These are phyloP conservation scores for Paecilomyces niveus DNA, from an alignment of 2,329 filamentous ascomycete genomes.

Conservation along the genomic window DNA sequence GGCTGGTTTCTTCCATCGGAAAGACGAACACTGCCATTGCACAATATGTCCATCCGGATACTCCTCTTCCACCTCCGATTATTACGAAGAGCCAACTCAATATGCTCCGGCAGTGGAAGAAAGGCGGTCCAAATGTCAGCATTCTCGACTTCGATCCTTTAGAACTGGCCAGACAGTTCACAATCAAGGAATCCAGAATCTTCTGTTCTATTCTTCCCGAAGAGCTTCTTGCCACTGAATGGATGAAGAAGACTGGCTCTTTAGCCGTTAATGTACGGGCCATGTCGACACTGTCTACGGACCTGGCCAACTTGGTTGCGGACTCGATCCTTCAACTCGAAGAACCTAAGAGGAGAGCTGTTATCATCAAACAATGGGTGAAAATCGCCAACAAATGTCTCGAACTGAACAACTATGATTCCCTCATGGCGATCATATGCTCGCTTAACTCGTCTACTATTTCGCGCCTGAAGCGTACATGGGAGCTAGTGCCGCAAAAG, in stretches of 20 bases:
- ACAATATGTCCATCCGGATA: slow-evolving; percentile 63
- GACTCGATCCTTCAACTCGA: slow-evolving; percentile 82
- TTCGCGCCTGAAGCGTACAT: slow-evolving; percentile 77
- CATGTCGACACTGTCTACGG: slow-evolving; percentile 88
- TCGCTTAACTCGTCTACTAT: slow-evolving; percentile 89
- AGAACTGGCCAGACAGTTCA: slow-evolving; percentile 86
- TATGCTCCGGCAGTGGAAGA: slow-evolving; percentile 66
- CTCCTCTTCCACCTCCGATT: slow-evolving; percentile 60
- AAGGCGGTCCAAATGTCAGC: slow-evolving; percentile 60
- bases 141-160: slow-evolving; percentile 88
- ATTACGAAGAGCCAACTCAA: slow-evolving; percentile 71
- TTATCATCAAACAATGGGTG: slow-evolving; percentile 95
- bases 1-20: slow-evolving; percentile 75
- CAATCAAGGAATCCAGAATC: slow-evolving; percentile 81
- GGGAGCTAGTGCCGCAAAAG: slow-evolving; percentile 80
- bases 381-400: slow-evolving; percentile 84
- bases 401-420: slow-evolving; percentile 91
- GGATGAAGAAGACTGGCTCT: slow-evolving; percentile 79
- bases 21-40: slow-evolving; percentile 74
- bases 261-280: slow-evolving; percentile 84
- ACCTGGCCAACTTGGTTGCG: slow-evolving; percentile 84
- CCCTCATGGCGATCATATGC: slow-evolving; percentile 94
- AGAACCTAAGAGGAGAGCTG: slow-evolving; percentile 88
- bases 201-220: slow-evolving; percentile 90
- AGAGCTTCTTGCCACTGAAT: slow-evolving; percentile 84